Base-by-base conservation (phyloP, 202 grass and related monocot species). In the Panicum hallii region DNA sequence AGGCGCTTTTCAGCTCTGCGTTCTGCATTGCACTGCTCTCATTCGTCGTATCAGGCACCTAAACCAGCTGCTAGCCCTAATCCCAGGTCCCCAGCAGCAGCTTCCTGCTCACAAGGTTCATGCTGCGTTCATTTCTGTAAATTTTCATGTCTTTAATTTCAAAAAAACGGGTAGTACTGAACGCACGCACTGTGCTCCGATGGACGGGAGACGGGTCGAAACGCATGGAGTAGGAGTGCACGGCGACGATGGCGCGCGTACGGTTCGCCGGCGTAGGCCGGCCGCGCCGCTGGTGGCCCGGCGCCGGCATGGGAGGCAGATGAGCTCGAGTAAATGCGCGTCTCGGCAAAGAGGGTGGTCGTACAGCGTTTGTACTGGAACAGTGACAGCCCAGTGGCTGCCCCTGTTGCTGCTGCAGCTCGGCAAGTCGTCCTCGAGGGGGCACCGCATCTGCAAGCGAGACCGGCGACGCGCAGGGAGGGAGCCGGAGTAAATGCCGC, bases 31-130 rank as follows among this genome's bases (percentile, higher is more conserved):
- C 14, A 13, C 17, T 7, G 7, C 57, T 61, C 22, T 54, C 12
- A 26, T 45, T 82, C 79, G 67, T 79, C 83, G 66, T 83, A 86
- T 90, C 73, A 83, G 88, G 83, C 83, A 32, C 15, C 42, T 6
- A 79, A 48, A 32, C 56, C 60, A 67, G 15, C 63, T 20, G 22
- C 20, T 43, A 74, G 15, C 57, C 57, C 30, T 46, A 71, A 6
- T 7, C 14, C 19, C 49, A 10, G 53, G 1, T 16, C 63, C 63
- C 63, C 63, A 38, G 38, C 63, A 19, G 15, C 64, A 65, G 61
- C 61, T 63, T 63, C 36, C 36, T 38, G 36, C 5, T 38, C 36
- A 4, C 36, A 38, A 4, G 36, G 5, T 38, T 38, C 36, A 20
- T 55, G 53, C 14, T 55, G 53, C 14, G 47, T 14, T 52, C 6